Evolutionary conservation across 2,329 filamentous ascomycete genomes (phyloP).

Genomic region (Pseudomassariella vexata): DNA sequence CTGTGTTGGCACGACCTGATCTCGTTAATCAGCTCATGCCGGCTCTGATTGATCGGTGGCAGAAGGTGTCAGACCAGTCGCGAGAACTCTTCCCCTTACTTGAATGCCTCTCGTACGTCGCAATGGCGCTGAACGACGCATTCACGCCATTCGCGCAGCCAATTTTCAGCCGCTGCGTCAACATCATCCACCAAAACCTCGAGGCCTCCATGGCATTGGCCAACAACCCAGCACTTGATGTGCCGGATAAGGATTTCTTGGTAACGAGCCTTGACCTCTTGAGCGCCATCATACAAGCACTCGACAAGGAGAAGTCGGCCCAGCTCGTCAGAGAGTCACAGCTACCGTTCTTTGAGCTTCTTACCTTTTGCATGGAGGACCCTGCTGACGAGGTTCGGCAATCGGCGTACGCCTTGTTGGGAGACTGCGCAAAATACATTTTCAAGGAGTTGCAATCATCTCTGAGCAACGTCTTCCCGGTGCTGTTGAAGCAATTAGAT

Average conservation of each 20-base stretch:
- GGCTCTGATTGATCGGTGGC: constrained; percentile 81
- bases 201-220: constrained; percentile 70
- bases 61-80: constrained; percentile 80
- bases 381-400: constrained; percentile 87
- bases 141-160: constrained; percentile 83
- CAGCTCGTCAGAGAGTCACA: constrained; percentile 71
- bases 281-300: constrained; percentile 86
- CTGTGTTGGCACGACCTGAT: constrained; percentile 71
- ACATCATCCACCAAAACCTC: constrained; percentile 86
- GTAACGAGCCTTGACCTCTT: constrained; percentile 91
- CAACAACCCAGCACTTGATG: constrained; percentile 63
- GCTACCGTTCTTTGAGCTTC: constrained; percentile 82
- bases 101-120: constrained; percentile 95
- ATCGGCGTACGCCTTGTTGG: constrained; percentile 89
- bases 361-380: constrained; percentile 90
- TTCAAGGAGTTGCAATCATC: constrained; percentile 74
- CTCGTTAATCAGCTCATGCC: constrained; percentile 89
- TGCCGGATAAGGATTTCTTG: constrained; percentile 93
- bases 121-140: constrained; percentile 72
- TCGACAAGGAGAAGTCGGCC: constrained; percentile 67
- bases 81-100: constrained; percentile 89
- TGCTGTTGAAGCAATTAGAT: constrained; percentile 83
- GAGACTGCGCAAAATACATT: constrained; percentile 90
- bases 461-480: constrained; percentile 67
- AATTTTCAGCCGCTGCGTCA: constrained; percentile 82